These are phyloP conservation scores for Spinacia oleracea DNA, from an alignment of 179 eudicot genomes.

Conservation along the genomic window DNA sequence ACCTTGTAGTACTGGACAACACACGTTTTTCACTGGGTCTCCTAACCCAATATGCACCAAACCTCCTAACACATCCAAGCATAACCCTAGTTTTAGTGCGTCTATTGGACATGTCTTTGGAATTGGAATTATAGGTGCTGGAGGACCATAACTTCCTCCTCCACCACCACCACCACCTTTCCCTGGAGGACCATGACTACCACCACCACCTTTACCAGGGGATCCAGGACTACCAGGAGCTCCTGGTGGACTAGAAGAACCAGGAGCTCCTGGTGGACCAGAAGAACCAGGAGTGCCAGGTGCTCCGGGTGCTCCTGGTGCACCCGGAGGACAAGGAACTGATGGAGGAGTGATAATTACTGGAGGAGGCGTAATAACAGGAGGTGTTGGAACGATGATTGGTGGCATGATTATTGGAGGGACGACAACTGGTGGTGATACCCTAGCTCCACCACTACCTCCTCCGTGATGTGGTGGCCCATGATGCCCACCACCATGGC, in stretches of 20 bases:
- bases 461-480: constrained; percentile 40
- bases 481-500: neutral
- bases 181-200: neutral
- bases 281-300: constrained; percentile 38
- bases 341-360: constrained; percentile 40
- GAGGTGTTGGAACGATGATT: constrained; percentile 28
- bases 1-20: constrained; percentile 79
- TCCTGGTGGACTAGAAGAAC: constrained; percentile 18
- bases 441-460: constrained; percentile 29
- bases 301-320: constrained; percentile 29
- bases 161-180: constrained; percentile 26
- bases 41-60: constrained; percentile 77
- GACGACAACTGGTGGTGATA: constrained; percentile 5
- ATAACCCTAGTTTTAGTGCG: constrained; percentile 71
- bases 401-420: constrained; percentile 36
- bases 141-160: constrained; percentile 4
- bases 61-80: constrained; percentile 77
- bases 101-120: constrained; percentile 65
- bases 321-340: constrained; percentile 30
- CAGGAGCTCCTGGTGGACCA: constrained; percentile 24
- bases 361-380: constrained; percentile 34
- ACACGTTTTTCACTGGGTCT: constrained; percentile 57
- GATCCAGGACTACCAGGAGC: constrained; percentile 1
- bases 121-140: constrained; percentile 28
- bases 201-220: constrained; percentile 22